These are phyloP conservation scores for Lachancea thermotolerans DNA, from an alignment of 805 yeast genomes.

Conservation along the genomic window DNA sequence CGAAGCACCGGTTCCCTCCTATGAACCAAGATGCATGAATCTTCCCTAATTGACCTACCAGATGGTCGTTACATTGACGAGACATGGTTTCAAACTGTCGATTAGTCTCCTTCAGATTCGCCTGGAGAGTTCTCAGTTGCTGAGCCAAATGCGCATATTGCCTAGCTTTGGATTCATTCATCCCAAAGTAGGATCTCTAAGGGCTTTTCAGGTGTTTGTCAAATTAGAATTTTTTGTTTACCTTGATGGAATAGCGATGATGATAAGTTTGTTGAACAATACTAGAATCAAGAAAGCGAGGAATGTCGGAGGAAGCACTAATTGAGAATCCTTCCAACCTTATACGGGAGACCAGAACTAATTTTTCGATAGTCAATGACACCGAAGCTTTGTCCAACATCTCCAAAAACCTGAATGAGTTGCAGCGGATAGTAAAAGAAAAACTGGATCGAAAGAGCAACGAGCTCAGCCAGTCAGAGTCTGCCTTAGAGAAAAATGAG, in stretches of 20 bases:
- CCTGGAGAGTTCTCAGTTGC: slow-evolving; percentile 23
- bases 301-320: slow-evolving; percentile 13
- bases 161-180: slow-evolving; percentile 25
- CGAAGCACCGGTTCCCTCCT: slow-evolving; percentile 25
- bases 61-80: slow-evolving; percentile 25
- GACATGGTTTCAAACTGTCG: slow-evolving; percentile 26
- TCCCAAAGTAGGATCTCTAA: not conserved
- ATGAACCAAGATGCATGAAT: slow-evolving; percentile 29
- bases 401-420: slow-evolving; percentile 1
- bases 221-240: too few species aligned
- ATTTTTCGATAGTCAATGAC: slow-evolving; percentile 18
- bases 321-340: slow-evolving; percentile 21
- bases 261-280: not conserved
- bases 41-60: slow-evolving; percentile 29
- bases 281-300: not conserved
- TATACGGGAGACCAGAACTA: slow-evolving; percentile 20
- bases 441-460: not conserved
- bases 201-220: not conserved
- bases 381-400: slow-evolving; percentile 3
- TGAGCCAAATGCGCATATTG: slow-evolving; percentile 29
- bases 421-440: slow-evolving; percentile 4
- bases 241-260: too few species aligned
- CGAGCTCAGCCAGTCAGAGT: slow-evolving; percentile 3
- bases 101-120: slow-evolving; percentile 23
- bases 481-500: slow-evolving; percentile 1